Conservation (phyloP, 768 basidiomycete species). For the Pulveroboletus sp. region DNA sequence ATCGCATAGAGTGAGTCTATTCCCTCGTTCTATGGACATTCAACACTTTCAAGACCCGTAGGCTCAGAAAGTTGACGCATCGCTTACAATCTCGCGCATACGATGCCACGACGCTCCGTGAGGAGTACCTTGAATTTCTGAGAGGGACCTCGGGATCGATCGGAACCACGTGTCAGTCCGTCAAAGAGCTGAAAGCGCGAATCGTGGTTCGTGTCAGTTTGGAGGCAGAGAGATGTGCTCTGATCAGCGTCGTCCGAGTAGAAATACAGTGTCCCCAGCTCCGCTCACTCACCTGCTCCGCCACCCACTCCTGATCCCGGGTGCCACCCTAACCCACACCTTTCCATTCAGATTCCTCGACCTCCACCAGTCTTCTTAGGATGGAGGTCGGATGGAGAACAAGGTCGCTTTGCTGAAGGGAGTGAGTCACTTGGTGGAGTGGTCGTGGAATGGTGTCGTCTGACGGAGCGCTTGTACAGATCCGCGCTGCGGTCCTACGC, state of each 20-base stretch:
- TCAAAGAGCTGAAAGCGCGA: not conserved
- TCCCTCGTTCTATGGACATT: no score
- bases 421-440: not conserved
- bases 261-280: no score
- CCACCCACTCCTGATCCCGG: not conserved
- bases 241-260: not conserved
- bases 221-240: not conserved
- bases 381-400: not conserved
- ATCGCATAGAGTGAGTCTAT: not conserved
- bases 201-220: conserved; percentile 1
- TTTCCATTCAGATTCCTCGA: not conserved
- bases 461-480: not conserved
- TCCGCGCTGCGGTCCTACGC: not conserved
- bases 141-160: conserved; percentile 1
- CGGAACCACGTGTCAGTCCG: not conserved
- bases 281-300: not conserved
- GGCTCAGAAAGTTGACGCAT: not conserved
- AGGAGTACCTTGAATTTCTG: not conserved
- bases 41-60: not conserved
- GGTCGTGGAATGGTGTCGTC: not conserved
- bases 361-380: not conserved
- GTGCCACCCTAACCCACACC: not conserved
- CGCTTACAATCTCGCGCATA: not conserved
- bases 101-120: not conserved
- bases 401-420: rapidly evolving